Conservation (phyloP, 2,329 filamentous ascomycete species). For the Hymenoscyphus repandus region DNA sequence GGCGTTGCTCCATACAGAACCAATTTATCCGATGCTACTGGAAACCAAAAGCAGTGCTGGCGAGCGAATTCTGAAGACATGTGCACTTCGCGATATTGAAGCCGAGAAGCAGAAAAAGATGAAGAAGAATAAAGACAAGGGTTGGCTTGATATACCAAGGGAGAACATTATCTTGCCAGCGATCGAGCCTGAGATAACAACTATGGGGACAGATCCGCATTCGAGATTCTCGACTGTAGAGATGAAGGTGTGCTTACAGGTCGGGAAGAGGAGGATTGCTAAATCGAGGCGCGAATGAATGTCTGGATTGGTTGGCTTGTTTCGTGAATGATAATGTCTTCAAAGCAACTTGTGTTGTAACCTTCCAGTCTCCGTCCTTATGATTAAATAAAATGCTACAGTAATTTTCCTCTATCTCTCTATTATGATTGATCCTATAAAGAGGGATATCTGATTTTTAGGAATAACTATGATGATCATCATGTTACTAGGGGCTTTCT, state of each 20-base stretch:
- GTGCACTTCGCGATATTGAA: not conserved
- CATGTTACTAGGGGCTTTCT: no score
- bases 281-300: not conserved
- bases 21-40: conserved; percentile 1
- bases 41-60: not conserved
- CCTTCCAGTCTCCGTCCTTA: no score
- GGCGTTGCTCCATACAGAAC: conserved; percentile 3
- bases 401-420: no score
- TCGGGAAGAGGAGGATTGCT: not conserved
- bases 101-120: conserved; percentile 1
- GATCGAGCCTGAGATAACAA: not conserved
- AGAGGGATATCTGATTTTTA: no score
- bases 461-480: no score
- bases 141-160: conserved; percentile 2
- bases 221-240: conserved; percentile 2
- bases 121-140: conserved; percentile 6
- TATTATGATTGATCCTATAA: no score
- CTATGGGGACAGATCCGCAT: not conserved
- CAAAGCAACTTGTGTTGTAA: not conserved
- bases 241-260: conserved; percentile 7
- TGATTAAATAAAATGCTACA: no score
- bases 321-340: not conserved
- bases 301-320: not conserved
- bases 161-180: not conserved
- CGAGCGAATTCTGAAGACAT: not conserved